A percentile compares a stretch with the other conserved stretches of the same genome.
Conservation (phyloP, 192 early-diverging fungal species). For the Chytriomyces sp. region DNA sequence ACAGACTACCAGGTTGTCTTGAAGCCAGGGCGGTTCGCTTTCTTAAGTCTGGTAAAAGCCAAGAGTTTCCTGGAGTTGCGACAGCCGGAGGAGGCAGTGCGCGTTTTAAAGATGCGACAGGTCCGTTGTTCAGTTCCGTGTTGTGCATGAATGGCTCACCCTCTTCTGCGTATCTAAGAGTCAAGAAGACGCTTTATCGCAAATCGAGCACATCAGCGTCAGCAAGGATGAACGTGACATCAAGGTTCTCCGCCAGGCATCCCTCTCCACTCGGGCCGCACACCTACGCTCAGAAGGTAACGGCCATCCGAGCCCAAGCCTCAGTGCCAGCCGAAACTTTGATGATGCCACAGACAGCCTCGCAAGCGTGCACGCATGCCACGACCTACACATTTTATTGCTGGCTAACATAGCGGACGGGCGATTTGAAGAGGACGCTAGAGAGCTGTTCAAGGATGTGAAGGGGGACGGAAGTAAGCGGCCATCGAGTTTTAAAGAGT, state of each 20-base stretch:
- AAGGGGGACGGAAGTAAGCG: constrained; percentile 23
- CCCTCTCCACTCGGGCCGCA: no score
- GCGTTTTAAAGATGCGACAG: constrained; percentile 19
- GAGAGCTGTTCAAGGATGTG: constrained; percentile 18
- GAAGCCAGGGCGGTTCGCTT: constrained; percentile 16
- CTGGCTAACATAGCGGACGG: no score
- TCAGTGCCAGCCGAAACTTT: no score
- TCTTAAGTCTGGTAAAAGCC: constrained; percentile 21
- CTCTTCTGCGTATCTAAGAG: constrained; percentile 3
- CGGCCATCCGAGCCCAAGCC: no score
- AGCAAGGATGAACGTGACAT: background rate
- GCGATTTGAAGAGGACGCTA: background rate
- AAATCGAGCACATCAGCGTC: constrained; percentile 6
- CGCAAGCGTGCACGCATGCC: constrained; percentile 24
- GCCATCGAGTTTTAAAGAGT: constrained; percentile 21
- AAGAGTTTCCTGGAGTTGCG: constrained; percentile 12
- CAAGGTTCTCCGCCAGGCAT: no score
- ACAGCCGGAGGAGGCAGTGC: constrained; percentile 16
- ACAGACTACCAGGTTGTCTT: constrained; percentile 27
- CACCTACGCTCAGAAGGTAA: no score
- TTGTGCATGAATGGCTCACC: background rate
- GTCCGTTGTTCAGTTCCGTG: constrained; percentile 3
- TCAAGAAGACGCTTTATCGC: constrained; percentile 24
- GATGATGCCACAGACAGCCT: background rate
- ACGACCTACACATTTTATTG: constrained; percentile 28